Base-by-base conservation (phyloP, 1,284 basidiomycete species). In the Cyathus pygmaeus region DNA sequence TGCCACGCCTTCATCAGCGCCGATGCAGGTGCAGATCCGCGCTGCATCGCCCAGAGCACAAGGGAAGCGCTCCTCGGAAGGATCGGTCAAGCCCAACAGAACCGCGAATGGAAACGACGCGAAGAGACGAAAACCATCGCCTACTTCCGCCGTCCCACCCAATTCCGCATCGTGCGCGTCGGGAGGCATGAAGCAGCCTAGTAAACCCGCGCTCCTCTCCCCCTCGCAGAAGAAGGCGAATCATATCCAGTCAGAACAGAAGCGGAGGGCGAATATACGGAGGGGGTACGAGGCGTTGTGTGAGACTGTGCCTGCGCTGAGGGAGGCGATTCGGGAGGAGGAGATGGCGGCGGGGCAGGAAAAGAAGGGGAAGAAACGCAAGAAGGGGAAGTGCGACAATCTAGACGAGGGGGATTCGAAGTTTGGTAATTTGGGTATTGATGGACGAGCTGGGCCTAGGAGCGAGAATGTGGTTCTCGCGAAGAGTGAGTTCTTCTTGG, bases 141-240 rank as follows among this genome's bases (percentile, higher is more conserved):
- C 64, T n/a, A 46, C 44, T n/a, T 9, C 24, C n/a, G n/a, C 19
- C 7, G 7, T 9, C 44, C 44, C 44, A 9, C 9, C 44, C n/a
- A 6, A 6, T n/a, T 9, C 7, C n/a, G 9, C 44, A 7, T 46
- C 44, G 6, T 24, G 9, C 44, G n/a, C 7, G 6, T 27, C 50
- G 23, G 15, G 15, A n/a, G n/a, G n/a, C 15, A 15, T 15, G 33
- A 36, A 36, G 15, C 15, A 9, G 33, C 33, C 33, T 36, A 9
- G 33, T 15, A 36, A 36, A 64, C 83, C 83, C 33, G 71, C 83
- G 0, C 79, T 93, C 19, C 81, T 94, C 19, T 88, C 90, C 0
- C 85, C 89, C 1, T 92, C 91, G 10, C 94, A 96, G 80, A 96
- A 96, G 77, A 95, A 95, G 75, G 94, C 93, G 44, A 96, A 96